Conservation (phyloP, 306 rosid species). For the Vicia faba region DNA sequence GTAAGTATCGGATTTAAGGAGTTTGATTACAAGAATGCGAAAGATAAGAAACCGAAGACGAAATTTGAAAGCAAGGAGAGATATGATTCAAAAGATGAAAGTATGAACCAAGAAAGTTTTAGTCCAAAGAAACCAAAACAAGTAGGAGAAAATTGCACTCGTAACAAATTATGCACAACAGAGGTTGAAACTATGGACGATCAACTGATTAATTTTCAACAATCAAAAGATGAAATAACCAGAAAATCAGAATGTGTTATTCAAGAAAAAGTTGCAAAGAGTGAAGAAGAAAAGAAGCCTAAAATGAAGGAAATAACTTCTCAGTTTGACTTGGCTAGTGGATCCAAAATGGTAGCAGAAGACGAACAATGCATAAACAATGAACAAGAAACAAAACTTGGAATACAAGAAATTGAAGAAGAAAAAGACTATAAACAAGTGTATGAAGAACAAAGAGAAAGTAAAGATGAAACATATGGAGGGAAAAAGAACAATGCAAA, state of each 20-base stretch:
- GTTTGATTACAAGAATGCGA: conserved; percentile 20
- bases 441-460: conserved; percentile 33
- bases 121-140: conserved; percentile 21
- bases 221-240: too few relatives aligned
- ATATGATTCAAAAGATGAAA: conserved; percentile 4
- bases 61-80: conserved; percentile 24
- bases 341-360: conserved; percentile 16
- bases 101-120: background rate
- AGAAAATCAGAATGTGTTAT: too few relatives aligned
- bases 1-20: conserved; percentile 4
- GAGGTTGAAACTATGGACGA: conserved; percentile 12
- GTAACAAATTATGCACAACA: background rate
- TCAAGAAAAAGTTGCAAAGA: conserved; percentile 26
- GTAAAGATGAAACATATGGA: conserved; percentile 28
- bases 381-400: conserved; percentile 22
- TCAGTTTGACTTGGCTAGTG: conserved; percentile 12
- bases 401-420: conserved; percentile 27
- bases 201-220: conserved; percentile 8
- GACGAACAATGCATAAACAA: conserved; percentile 17
- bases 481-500: conserved; percentile 31
- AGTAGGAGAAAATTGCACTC: background rate
- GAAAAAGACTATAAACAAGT: conserved; percentile 1
- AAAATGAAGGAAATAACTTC: conserved; percentile 14
- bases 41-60: conserved; percentile 8
- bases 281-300: conserved; percentile 26